A percentile compares a stretch with the other conserved stretches of the same genome.
phyloP scores from a whole-genome alignment of 352 stramenopile species.

The Globisporangium megalacanthum region DNA sequence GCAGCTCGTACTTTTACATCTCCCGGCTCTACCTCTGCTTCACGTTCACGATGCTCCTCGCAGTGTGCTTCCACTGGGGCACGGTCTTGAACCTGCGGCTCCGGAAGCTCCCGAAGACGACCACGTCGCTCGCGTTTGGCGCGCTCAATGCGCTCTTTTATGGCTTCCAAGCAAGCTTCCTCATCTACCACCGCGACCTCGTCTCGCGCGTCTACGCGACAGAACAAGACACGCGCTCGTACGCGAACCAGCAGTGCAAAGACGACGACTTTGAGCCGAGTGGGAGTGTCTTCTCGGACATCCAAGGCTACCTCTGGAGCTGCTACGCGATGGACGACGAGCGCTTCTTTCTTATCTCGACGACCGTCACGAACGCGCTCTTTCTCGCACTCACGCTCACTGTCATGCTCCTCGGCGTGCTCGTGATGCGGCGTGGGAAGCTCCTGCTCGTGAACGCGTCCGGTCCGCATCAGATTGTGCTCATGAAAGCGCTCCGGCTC shows the following conservation, averaged over 20 bases:
- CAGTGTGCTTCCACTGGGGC: conserved; percentile 86
- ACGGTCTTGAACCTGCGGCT: conserved; percentile 77
- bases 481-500: conserved; percentile 80
- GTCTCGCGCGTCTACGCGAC: conserved; percentile 71
- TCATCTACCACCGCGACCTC: conserved; percentile 59
- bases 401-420: conserved; percentile 76
- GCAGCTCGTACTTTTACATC: conserved; percentile 80
- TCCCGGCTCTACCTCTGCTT: conserved; percentile 75
- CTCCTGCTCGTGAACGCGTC: conserved; percentile 66
- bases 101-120: conserved; percentile 67
- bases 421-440: conserved; percentile 84
- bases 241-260: conserved; percentile 80
- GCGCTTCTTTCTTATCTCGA: conserved; percentile 75
- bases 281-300: conserved; percentile 79
- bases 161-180: conserved; percentile 63
- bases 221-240: conserved; percentile 59
- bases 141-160: conserved; percentile 77
- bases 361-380: conserved; percentile 71
- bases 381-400: conserved; percentile 73
- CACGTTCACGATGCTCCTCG: conserved; percentile 86
- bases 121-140: conserved; percentile 59
- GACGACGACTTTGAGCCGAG: conserved; percentile 35
- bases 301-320: conserved; percentile 78
- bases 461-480: conserved; percentile 62
- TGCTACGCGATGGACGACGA: conserved; percentile 73